phyloP scores from a whole-genome alignment of 2,329 filamentous ascomycete species.

The Fusarium sp. region DNA sequence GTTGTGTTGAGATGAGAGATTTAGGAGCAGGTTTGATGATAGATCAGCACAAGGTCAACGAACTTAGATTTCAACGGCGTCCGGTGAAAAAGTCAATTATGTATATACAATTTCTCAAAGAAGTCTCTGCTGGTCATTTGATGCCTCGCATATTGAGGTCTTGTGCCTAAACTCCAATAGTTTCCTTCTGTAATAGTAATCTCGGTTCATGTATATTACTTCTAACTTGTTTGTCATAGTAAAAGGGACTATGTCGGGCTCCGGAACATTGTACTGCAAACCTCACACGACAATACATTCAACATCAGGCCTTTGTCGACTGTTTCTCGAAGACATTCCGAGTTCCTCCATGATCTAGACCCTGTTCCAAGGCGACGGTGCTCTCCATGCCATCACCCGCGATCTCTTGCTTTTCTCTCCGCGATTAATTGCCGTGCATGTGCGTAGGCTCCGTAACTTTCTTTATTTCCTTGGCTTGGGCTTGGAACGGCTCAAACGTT shows the following conservation, averaged over 20 bases:
- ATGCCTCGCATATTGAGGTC: background rate
- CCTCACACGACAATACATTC: slow-evolving; percentile 1
- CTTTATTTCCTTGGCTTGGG: background rate
- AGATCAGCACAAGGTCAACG: background rate
- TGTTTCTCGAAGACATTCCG: slow-evolving; percentile 4
- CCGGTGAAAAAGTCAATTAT: background rate
- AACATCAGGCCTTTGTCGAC: slow-evolving; percentile 25
- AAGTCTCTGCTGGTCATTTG: slow-evolving; percentile 13
- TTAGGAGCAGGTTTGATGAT: background rate
- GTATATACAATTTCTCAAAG: background rate
- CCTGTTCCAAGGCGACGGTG: slow-evolving; percentile 12
- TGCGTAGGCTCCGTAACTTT: slow-evolving; percentile 11
- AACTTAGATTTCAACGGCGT: background rate
- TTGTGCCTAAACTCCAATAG: background rate
- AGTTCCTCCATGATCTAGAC: slow-evolving; percentile 15
- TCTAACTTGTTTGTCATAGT: background rate
- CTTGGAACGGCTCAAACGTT: slow-evolving; percentile 12
- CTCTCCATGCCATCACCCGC: slow-evolving; percentile 21
- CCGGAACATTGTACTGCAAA: background rate
- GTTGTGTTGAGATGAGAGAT: background rate
- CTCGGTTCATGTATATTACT: slow-evolving; percentile 10
- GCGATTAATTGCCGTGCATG: slow-evolving; percentile 19
- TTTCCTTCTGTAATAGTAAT: slow-evolving; percentile 11
- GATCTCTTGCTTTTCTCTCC: slow-evolving; percentile 18
- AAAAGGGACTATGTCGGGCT: background rate